Evolutionary conservation across 164 flowering plant genomes (phyloP).

Genomic region (Tetrastigma voinierianum): DNA sequence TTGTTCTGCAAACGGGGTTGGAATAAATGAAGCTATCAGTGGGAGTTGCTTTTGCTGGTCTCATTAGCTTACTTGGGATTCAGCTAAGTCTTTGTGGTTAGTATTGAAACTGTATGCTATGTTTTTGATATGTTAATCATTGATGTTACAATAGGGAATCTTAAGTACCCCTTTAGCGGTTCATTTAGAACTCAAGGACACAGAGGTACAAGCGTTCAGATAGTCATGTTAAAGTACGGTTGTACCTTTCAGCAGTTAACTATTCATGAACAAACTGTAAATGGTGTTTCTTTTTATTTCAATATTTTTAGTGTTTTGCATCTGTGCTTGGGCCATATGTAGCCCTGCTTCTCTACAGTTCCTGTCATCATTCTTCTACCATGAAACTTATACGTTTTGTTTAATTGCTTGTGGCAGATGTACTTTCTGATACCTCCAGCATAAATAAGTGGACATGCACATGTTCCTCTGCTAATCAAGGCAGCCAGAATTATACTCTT

Average conservation of each 20-base stretch:
- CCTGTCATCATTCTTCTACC: neutral
- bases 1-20: conserved; percentile 9
- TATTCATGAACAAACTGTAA: neutral
- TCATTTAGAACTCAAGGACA: no score
- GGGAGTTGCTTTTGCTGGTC: conserved; percentile 32
- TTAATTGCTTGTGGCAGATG: conserved; percentile 36
- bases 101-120: conserved; percentile 11
- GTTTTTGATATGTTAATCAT: neutral
- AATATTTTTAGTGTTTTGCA: neutral
- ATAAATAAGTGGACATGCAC: conserved; percentile 61
- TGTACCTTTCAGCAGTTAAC: neutral
- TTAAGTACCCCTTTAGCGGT: neutral
- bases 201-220: no score
- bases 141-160: neutral
- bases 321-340: neutral
- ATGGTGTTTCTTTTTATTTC: neutral
- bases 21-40: conserved; percentile 45
- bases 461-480: conserved; percentile 45
- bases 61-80: conserved; percentile 38
- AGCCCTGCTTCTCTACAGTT: neutral
- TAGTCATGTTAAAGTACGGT: no score
- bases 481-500: conserved; percentile 31
- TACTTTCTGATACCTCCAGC: conserved; percentile 31
- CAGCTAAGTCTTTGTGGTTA: conserved; percentile 55
- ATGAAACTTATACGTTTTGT: neutral